Base-by-base conservation (phyloP, 306 rosid genomes). In the Prunus armeniaca region DNA sequence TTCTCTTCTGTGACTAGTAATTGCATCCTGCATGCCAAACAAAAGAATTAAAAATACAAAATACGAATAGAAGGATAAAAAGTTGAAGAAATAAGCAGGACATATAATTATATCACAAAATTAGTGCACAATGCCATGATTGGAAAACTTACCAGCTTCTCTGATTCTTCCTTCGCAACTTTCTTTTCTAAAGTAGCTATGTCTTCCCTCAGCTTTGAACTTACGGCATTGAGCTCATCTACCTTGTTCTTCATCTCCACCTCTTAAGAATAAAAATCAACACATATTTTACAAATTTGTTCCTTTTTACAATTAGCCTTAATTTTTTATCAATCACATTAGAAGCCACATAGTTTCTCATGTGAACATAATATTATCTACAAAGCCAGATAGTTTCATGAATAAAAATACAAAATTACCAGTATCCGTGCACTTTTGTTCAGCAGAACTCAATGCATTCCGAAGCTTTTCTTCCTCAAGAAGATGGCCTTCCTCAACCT, bases 381-480 rank as follows among this genome's bases (percentile, higher is more conserved):
- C 52, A 12, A 12, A 72, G 24, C 15, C 17, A 43, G 34, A 57
- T 75, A 74, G 47, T 47, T 32, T 17, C 60, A 2, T 4, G 6
- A 70, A 14, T 49, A 57, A 47, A 57, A 27, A 63, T 14, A 70
- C 19, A 77, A 12, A 38, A 62, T 71, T 78, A 92, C 99, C 97
- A 58, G 84, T 86, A 64, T 86, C 92, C n/a, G 15, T 38, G 62
- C 91, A 89, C 76, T 95, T 95, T 78, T 87, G 88, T 81, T 89
- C 92, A 30, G 89, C 78, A 47, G 86, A 71, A 69, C 88, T 92
- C 50, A 92, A 67, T 30, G 88, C 89, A 66, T 54, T 62, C 78
- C 80, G 92, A 68, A 92, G 87, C 78, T 86, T 87, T 64, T 92
- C 91, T 78, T 87, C 87, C 67, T 95, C 96, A 68, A 82, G 84